These are phyloP conservation scores for Xylariaceae sp. DNA, from an alignment of 2,329 filamentous ascomycete genomes.

Conservation along the genomic window DNA sequence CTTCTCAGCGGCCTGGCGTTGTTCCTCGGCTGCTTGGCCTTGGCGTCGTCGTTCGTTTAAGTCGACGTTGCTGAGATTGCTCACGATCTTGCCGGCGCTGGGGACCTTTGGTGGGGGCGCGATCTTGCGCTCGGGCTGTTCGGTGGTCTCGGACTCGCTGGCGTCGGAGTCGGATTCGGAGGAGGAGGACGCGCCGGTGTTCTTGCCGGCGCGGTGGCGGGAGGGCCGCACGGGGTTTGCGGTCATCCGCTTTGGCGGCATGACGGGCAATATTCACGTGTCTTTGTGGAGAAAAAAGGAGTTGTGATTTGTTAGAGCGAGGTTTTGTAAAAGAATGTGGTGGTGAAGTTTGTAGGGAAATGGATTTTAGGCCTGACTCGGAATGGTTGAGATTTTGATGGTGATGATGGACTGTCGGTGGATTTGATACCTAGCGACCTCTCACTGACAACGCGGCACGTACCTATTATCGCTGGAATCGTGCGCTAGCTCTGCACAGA, in stretches of 20 bases:
- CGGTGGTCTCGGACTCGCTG: conserved; percentile 37
- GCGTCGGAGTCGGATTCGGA: conserved; percentile 47
- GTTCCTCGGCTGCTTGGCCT: conserved; percentile 43
- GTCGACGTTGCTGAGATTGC: conserved; percentile 47
- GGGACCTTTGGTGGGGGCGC: conserved; percentile 53
- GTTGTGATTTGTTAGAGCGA: neutral
- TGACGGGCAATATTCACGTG: conserved; percentile 25
- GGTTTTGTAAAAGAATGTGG: too few relatives aligned
- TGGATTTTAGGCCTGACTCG: neutral
- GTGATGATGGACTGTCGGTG: neutral
- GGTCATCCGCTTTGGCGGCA: conserved; percentile 83
- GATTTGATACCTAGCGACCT: too few relatives aligned
- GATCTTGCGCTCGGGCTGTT: conserved; percentile 34
- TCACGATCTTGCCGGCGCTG: conserved; percentile 53
- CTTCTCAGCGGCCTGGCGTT: conserved; percentile 44
- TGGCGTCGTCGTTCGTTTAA: conserved; percentile 44
- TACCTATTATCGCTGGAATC: neutral
- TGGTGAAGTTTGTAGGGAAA: too few relatives aligned
- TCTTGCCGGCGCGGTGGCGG: conserved; percentile 82
- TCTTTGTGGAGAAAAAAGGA: neutral
- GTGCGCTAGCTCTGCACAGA: neutral
- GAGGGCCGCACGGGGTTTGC: conserved; percentile 77
- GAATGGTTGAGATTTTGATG: neutral
- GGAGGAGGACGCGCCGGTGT: conserved; percentile 47
- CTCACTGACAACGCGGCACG: too few relatives aligned